Evolutionary conservation across 176 grass and related monocot genomes (phyloP).

Genomic region (Canna indica): DNA sequence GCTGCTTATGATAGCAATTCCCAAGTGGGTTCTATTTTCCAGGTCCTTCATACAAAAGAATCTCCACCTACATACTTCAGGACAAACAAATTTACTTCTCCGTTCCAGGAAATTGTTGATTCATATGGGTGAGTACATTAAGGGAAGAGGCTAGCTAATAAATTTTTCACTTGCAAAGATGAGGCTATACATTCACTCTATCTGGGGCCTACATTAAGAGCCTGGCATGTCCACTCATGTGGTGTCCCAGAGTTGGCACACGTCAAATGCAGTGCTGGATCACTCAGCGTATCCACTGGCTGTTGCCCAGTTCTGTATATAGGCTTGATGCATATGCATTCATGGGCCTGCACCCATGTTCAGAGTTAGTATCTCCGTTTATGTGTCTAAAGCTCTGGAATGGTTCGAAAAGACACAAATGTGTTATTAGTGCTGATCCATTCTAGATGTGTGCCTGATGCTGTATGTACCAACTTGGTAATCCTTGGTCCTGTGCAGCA

Average conservation of each 20-base stretch:
- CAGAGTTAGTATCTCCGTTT: background rate
- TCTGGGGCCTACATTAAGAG: background rate
- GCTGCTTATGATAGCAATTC: constrained; percentile 87
- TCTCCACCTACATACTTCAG: constrained; percentile 86
- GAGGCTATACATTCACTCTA: too few relatives aligned
- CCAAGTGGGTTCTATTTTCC: constrained; percentile 96
- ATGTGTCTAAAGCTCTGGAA: background rate
- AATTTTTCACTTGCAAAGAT: background rate
- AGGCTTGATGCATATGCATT: background rate
- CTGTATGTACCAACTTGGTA: background rate
- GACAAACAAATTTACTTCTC: constrained; percentile 85
- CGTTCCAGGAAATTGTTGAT: constrained; percentile 99
- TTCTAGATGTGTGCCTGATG: background rate
- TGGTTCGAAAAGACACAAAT: background rate
- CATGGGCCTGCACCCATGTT: background rate
- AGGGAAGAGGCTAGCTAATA: background rate
- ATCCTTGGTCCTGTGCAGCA: background rate
- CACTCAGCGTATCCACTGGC: background rate
- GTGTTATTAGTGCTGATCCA: background rate
- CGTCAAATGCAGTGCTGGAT: background rate
- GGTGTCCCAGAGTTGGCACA: background rate
- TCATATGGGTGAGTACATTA: constrained; percentile 67
- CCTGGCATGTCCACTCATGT: background rate
- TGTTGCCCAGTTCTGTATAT: background rate
- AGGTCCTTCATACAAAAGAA: constrained; percentile 93